A percentile compares a stretch with the other conserved stretches of the same genome.
These are phyloP conservation scores for Mytilinidion resinicola DNA, from an alignment of 495 filamentous ascomycete genomes.

Conservation along the genomic window DNA sequence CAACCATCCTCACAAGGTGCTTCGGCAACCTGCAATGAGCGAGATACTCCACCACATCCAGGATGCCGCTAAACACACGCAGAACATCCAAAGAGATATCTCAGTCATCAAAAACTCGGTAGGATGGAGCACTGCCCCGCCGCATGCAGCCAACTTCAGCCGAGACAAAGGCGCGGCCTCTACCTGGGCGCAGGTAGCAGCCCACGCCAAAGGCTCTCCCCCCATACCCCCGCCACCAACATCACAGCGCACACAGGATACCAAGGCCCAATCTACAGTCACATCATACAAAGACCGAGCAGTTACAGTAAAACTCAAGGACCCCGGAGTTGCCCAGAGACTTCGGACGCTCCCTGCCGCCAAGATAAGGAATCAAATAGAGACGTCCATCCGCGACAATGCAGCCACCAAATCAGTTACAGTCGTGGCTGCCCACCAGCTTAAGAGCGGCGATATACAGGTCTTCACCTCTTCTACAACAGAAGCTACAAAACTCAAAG, in stretches of 20 bases:
- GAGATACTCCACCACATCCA: background rate
- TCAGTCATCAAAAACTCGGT: slow-evolving; percentile 2
- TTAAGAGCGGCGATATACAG: background rate
- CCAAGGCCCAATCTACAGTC: slow-evolving; percentile 1
- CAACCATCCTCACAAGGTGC: too few species aligned
- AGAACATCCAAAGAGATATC: slow-evolving; percentile 2
- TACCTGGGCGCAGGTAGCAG: slow-evolving; percentile 1
- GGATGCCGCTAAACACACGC: background rate
- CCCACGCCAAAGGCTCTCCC: slow-evolving; percentile 1
- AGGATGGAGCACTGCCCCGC: background rate
- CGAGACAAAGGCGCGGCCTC: background rate
- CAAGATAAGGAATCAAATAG: slow-evolving; percentile 2
- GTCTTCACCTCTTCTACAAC: background rate
- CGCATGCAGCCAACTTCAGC: background rate
- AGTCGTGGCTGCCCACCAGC: background rate
- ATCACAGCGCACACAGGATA: background rate
- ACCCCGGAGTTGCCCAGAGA: background rate
- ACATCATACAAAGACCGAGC: background rate
- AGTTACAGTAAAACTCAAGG: background rate
- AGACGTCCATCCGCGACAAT: background rate
- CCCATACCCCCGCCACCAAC: background rate
- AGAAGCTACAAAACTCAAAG: slow-evolving; percentile 2
- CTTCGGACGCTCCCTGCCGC: background rate
- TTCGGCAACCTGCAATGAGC: background rate
- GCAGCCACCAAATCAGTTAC: background rate